Conservation (phyloP, 495 filamentous ascomycete species). For the Parachaetomium inaequale region DNA sequence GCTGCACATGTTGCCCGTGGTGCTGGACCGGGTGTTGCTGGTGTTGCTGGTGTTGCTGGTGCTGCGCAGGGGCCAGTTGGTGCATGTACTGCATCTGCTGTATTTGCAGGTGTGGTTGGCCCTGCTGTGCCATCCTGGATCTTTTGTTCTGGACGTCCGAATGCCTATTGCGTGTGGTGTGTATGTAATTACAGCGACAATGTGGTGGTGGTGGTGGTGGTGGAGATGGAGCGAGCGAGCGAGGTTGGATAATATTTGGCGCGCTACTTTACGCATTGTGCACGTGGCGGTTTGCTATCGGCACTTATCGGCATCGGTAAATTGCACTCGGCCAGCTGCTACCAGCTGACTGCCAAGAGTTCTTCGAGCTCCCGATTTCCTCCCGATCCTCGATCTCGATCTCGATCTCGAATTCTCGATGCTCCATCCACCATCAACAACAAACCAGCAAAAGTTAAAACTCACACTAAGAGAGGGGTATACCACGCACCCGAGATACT, state of each 20-base stretch:
- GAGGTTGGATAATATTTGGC: slow-evolving; percentile 5
- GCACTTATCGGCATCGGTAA: background rate
- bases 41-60: background rate
- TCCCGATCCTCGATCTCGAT: too few species aligned
- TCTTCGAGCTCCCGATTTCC: too few species aligned
- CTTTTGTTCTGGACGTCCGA: too few species aligned
- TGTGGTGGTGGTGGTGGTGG: too few species aligned
- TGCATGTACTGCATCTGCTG: slow-evolving; percentile 2
- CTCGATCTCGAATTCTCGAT: too few species aligned
- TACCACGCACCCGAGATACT: too few species aligned
- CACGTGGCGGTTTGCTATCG: slow-evolving; percentile 15
- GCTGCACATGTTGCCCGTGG: background rate
- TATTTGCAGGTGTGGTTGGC: background rate
- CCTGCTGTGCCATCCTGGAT: slow-evolving; percentile 7
- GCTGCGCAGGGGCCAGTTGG: background rate
- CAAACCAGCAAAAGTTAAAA: too few species aligned
- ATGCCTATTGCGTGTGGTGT: background rate
- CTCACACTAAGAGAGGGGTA: too few species aligned
- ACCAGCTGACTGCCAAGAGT: background rate
- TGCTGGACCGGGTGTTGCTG: background rate
- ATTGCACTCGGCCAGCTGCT: background rate
- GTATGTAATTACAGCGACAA: background rate
- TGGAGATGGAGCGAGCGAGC: too few species aligned
- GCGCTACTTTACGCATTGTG: background rate
- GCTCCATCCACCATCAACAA: too few species aligned